phyloP scores from a whole-genome alignment of 2,329 filamentous ascomycete genomes.

The Aspergillus fructus region DNA sequence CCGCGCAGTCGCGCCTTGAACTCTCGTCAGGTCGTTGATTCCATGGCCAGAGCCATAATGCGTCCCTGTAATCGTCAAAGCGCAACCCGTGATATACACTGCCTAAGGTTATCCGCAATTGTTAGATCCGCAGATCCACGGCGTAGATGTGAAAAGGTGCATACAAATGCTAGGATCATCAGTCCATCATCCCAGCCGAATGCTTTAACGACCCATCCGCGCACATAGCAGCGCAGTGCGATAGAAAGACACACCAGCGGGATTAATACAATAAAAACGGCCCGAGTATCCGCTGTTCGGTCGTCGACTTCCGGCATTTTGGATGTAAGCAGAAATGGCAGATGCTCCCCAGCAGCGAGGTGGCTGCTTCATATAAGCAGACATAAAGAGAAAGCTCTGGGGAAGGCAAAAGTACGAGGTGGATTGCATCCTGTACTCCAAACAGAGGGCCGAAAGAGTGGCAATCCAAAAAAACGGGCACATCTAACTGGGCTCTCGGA shows the following conservation, averaged over 20 bases:
- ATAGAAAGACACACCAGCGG: constrained; percentile 27
- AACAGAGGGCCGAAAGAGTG: too few species aligned
- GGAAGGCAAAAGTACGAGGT: neutral
- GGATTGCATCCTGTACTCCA: neutral
- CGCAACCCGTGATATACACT: constrained; percentile 31
- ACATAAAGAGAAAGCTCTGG: neutral
- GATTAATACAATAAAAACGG: constrained; percentile 29
- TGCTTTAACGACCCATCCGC: constrained; percentile 28
- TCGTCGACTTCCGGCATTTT: constrained; percentile 21
- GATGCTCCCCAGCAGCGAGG: neutral
- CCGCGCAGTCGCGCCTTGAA: constrained; percentile 26
- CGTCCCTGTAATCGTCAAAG: constrained; percentile 31
- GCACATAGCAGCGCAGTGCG: constrained; percentile 33
- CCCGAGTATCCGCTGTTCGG: constrained; percentile 24
- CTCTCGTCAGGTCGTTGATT: constrained; percentile 15
- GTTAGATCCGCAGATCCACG: neutral
- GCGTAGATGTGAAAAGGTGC: neutral
- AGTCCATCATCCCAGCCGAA: constrained; percentile 35
- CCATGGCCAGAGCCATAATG: constrained; percentile 30
- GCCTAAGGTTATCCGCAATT: constrained; percentile 6
- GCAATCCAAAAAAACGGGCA: too few species aligned
- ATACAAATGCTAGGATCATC: constrained; percentile 32
- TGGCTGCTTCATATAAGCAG: neutral
- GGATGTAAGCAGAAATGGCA: neutral
- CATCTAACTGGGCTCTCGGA: too few species aligned